phyloP scores from a whole-genome alignment of 768 basidiomycete genomes.

The Hericium erinaceus region DNA sequence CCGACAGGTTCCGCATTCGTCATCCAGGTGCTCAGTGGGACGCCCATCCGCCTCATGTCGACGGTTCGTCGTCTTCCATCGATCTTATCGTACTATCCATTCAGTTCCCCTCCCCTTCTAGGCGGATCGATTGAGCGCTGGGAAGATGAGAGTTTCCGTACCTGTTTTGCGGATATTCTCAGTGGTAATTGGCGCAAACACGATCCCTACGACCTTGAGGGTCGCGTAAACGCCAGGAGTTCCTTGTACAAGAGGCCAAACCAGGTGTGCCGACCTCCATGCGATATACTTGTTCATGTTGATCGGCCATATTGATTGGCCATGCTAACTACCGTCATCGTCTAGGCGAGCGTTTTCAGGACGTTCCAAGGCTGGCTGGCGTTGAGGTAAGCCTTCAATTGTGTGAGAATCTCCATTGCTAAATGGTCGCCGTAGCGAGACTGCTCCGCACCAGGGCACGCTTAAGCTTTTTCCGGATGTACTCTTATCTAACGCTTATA shows the following conservation, averaged over 20 bases:
- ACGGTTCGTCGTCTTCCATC: conserved; percentile 21
- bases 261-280: neutral
- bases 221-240: conserved; percentile 20
- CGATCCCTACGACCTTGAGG: conserved; percentile 18
- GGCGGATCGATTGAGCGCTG: conserved; percentile 30
- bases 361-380: conserved; percentile 16
- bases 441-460: conserved; percentile 23
- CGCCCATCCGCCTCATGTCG: conserved; percentile 43
- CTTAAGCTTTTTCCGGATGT: conserved; percentile 23
- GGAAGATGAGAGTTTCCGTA: conserved; percentile 16
- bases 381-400: neutral
- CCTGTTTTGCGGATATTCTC: conserved; percentile 18
- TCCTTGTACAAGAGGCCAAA: conserved; percentile 24
- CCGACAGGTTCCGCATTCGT: conserved; percentile 67
- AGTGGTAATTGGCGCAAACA: conserved; percentile 17
- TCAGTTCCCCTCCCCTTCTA: conserved; percentile 15
- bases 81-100: neutral
- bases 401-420: neutral
- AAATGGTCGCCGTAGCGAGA: conserved; percentile 9
- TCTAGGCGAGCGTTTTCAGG: conserved; percentile 10
- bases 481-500: conserved; percentile 22
- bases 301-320: neutral
- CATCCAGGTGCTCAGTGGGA: conserved; percentile 54
- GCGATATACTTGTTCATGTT: neutral
- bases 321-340: neutral